Evolutionary conservation across 2,329 filamentous ascomycete genomes (phyloP).

Genomic region (Drechslerella dactyloides): DNA sequence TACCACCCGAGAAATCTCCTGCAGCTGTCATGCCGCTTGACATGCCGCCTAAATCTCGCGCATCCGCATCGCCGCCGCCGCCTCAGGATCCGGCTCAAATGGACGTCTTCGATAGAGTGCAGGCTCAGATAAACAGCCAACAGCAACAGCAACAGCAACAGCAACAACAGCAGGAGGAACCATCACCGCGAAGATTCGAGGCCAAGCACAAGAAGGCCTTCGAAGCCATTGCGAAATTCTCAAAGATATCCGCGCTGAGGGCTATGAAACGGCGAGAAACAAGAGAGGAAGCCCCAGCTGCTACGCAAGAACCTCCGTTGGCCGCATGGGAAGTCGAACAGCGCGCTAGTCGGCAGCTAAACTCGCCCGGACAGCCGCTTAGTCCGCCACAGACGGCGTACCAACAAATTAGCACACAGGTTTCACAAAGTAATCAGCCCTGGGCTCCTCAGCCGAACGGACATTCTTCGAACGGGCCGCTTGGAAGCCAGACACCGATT

Average conservation of each 20-base stretch:
- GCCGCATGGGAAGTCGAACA: conserved; percentile 47
- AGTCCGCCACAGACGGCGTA: conserved; percentile 28
- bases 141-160: conserved; percentile 26
- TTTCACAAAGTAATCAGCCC: conserved; percentile 22
- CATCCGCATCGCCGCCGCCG: conserved; percentile 25
- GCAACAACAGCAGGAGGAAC: conserved; percentile 24
- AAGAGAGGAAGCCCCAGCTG: conserved; percentile 23
- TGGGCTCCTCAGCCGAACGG: conserved; percentile 27
- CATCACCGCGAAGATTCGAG: conserved; percentile 38
- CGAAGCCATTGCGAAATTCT: conserved; percentile 47
- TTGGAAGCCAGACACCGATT: conserved; percentile 29
- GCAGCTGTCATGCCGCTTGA: conserved; percentile 2
- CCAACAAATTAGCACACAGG: conserved; percentile 8
- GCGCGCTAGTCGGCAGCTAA: conserved; percentile 16
- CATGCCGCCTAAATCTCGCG: conserved; percentile 16
- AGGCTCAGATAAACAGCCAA: conserved; percentile 22
- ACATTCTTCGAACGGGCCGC: conserved; percentile 12
- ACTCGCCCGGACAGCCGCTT: conserved; percentile 13
- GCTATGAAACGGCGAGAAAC: conserved; percentile 28
- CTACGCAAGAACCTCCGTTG: conserved; percentile 38
- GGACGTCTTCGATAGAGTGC: conserved; percentile 42
- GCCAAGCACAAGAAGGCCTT: conserved; percentile 42
- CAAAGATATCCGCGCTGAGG: conserved; percentile 40
- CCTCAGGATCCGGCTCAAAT: neutral
- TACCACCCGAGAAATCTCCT: conserved; percentile 40